Evolutionary conservation across 257 asterid species (phyloP).

Genomic region (Forsythia viridissima): DNA sequence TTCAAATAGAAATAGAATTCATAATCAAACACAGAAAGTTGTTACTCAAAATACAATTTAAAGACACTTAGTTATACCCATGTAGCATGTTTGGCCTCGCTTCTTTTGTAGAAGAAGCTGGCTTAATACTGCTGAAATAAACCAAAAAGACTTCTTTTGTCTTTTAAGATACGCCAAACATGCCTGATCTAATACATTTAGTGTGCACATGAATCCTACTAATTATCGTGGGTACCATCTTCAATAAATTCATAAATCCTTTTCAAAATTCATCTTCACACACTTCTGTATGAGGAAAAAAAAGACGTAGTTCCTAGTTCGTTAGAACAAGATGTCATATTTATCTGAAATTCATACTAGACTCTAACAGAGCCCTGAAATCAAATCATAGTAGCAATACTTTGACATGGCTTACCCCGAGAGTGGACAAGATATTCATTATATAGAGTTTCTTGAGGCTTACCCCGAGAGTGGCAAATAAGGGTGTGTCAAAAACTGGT

Average conservation of each 20-base stretch:
- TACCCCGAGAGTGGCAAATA: neutral
- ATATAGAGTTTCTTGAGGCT: neutral
- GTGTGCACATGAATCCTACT: neutral
- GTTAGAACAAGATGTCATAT: too few relatives aligned
- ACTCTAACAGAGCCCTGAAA: neutral
- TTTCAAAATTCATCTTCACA: neutral
- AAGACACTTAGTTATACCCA: neutral
- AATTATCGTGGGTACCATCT: neutral
- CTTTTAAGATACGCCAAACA: neutral
- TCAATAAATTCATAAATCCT: neutral
- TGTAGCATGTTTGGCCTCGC: neutral
- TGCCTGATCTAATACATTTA: neutral
- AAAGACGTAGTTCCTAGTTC: neutral
- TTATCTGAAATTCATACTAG: neutral
- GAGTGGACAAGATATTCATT: neutral
- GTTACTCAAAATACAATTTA: neutral
- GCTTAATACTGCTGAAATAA: too few relatives aligned
- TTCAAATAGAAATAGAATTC: too few relatives aligned
- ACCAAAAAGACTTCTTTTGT: neutral
- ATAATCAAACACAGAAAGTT: neutral
- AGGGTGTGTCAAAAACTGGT: too few relatives aligned
- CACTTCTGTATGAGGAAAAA: neutral
- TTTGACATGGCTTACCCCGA: neutral
- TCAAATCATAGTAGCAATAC: neutral
- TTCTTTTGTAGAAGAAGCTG: too few relatives aligned